Evolutionary conservation across 495 filamentous ascomycete genomes (phyloP).

Genomic region (Thermochaetoides thermophila): DNA sequence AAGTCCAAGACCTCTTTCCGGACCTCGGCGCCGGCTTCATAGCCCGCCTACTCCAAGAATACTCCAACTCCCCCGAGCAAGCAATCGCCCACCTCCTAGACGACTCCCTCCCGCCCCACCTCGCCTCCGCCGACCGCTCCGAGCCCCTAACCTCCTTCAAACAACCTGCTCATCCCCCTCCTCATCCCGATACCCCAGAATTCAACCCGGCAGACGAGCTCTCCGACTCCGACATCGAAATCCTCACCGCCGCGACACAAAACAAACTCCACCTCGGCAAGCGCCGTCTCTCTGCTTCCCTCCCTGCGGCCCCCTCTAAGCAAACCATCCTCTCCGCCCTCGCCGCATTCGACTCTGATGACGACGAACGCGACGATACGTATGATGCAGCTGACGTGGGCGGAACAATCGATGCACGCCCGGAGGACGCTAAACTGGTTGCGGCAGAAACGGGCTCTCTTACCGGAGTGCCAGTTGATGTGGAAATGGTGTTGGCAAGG

Average conservation of each 20-base stretch:
- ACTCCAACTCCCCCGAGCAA: slow-evolving; percentile 60
- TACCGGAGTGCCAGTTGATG: slow-evolving; percentile 26
- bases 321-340: slow-evolving; percentile 84
- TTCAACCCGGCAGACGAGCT: slow-evolving; percentile 27
- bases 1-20: slow-evolving; percentile 87
- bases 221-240: slow-evolving; percentile 49
- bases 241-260: slow-evolving; percentile 57
- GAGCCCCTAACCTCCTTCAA: slow-evolving; percentile 32
- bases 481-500: slow-evolving; percentile 48
- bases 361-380: slow-evolving; percentile 95
- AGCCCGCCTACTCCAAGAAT: slow-evolving; percentile 62
- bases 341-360: slow-evolving; percentile 80
- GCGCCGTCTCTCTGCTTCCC: slow-evolving; percentile 31
- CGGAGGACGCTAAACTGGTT: slow-evolving; percentile 21
- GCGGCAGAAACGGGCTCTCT: slow-evolving; percentile 14
- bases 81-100: slow-evolving; percentile 77
- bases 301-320: slow-evolving; percentile 50
- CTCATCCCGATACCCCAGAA: slow-evolving; percentile 12
- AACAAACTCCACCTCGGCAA: slow-evolving; percentile 64
- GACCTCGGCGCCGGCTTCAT: slow-evolving; percentile 76
- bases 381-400: slow-evolving; percentile 89
- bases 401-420: slow-evolving; percentile 54
- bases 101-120: slow-evolving; percentile 51
- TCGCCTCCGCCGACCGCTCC: slow-evolving; percentile 38
- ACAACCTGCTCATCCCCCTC: slow-evolving; percentile 6